Percentiles rank a stretch among this genome's conserved stretches.
Conservation (phyloP, 306 rosid species). For the Corylus americana region DNA sequence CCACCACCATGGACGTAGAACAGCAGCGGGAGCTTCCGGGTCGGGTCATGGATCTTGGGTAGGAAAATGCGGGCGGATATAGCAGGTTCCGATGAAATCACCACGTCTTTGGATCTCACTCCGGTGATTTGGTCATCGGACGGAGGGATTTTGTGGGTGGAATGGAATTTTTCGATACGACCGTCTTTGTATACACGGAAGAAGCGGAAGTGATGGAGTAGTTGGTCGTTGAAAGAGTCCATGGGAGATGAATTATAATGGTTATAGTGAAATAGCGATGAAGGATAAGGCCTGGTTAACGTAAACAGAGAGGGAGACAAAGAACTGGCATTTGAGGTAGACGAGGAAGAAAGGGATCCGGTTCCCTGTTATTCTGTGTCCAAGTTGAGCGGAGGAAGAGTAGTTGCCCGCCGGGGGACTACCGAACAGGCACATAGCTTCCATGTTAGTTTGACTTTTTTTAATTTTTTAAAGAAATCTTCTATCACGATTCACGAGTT, state of each 20-base stretch:
- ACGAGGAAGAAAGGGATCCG: no score
- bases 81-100: slow-evolving; percentile 29
- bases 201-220: slow-evolving; percentile 31
- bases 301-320: no score
- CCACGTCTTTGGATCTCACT: slow-evolving; percentile 34
- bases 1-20: slow-evolving; percentile 47
- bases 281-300: no score
- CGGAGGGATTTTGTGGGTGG: slow-evolving; percentile 21
- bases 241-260: background rate
- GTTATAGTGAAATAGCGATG: no score
- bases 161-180: slow-evolving; percentile 4
- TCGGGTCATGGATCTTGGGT: slow-evolving; percentile 11
- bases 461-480: no score
- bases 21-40: slow-evolving; percentile 27
- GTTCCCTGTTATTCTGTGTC: no score
- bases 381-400: no score
- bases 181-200: slow-evolving; percentile 37
- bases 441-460: no score
- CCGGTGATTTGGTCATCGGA: slow-evolving; percentile 24
- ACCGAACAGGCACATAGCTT: no score
- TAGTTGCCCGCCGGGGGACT: no score
- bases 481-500: no score
- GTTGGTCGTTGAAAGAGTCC: slow-evolving; percentile 2
- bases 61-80: slow-evolving; percentile 40
- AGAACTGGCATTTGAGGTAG: no score